phyloP scores from a whole-genome alignment of 441 rosid species.

The Aleurites moluccanus region DNA sequence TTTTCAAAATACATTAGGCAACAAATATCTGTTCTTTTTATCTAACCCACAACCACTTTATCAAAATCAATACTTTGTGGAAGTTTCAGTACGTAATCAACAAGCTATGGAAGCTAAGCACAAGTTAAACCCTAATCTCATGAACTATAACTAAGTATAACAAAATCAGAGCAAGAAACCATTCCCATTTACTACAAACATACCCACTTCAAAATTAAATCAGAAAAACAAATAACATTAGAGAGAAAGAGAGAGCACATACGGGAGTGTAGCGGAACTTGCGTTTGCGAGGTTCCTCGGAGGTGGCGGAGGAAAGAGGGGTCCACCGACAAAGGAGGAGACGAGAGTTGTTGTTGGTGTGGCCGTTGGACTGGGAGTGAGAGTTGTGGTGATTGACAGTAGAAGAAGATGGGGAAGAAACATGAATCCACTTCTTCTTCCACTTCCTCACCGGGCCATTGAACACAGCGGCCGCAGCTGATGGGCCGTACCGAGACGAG shows the following conservation, averaged over 20 bases:
- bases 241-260: slow-evolving; percentile 14
- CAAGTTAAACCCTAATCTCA: slow-evolving; percentile 9
- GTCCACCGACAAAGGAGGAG: slow-evolving; percentile 84
- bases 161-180: not conserved
- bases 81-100: not conserved
- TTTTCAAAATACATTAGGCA: not conserved
- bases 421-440: slow-evolving; percentile 98
- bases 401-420: slow-evolving; percentile 61
- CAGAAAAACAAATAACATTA: not conserved
- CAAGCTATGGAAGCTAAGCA: not conserved
- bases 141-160: not conserved
- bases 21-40: not conserved
- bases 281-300: slow-evolving; percentile 71
- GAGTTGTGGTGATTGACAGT: slow-evolving; percentile 31
- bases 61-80: not conserved
- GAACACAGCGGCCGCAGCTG: slow-evolving; percentile 65
- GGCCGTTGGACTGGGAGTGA: slow-evolving; percentile 34
- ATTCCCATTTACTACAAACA: not conserved
- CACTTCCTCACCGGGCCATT: slow-evolving; percentile 95
- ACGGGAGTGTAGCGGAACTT: slow-evolving; percentile 92
- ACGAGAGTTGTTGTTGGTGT: slow-evolving; percentile 40
- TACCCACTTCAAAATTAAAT: not conserved
- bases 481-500: slow-evolving; percentile 87
- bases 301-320: slow-evolving; percentile 54
- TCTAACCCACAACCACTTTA: not conserved